phyloP scores from a whole-genome alignment of 441 rosid species.

The Pelargonium myrrhifolium region DNA sequence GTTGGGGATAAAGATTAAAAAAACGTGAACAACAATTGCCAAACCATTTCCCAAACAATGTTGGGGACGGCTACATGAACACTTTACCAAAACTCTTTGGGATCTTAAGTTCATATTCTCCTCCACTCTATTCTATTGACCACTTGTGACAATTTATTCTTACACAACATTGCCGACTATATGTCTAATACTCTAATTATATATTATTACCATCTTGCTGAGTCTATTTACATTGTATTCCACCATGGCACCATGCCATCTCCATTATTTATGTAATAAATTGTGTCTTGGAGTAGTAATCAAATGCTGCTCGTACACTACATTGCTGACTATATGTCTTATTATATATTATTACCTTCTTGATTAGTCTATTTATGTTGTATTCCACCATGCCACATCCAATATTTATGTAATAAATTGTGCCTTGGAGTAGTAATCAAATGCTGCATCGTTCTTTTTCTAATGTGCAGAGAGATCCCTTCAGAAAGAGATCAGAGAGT shows the following conservation, averaged over 20 bases:
- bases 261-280: not conserved
- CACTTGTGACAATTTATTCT: too few species aligned
- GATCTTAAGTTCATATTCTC: too few species aligned
- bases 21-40: too few species aligned
- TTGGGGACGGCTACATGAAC: too few species aligned
- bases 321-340: too few species aligned
- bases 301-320: conserved; percentile 14
- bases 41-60: too few species aligned
- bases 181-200: too few species aligned
- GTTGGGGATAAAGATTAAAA: not conserved
- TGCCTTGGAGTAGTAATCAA: conserved; percentile 2
- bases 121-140: too few species aligned
- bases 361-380: not conserved
- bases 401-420: not conserved
- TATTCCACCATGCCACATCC: not conserved
- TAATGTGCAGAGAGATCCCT: conserved; percentile 59
- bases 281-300: conserved; percentile 2
- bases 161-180: too few species aligned
- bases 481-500: conserved; percentile 67
- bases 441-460: conserved; percentile 16
- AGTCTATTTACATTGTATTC: not conserved
- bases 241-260: not conserved
- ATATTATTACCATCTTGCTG: not conserved
- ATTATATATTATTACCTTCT: not conserved
- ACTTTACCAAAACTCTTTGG: too few species aligned